Conservation (phyloP, 2,329 filamentous ascomycete genomes). For the Xylariaceae sp. region DNA sequence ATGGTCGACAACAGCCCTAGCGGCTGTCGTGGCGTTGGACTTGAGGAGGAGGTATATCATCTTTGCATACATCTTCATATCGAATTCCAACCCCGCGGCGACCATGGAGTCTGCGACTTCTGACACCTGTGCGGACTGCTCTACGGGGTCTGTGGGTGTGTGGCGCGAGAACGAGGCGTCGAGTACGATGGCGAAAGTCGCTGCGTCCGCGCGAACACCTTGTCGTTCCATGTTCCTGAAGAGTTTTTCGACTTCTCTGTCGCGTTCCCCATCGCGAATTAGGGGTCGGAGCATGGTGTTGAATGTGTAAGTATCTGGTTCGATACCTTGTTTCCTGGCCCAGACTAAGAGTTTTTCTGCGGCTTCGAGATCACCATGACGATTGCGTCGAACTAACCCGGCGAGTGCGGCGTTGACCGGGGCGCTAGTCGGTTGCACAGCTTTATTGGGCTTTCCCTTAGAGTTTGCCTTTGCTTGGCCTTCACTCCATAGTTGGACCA, state of each 20-base stretch:
- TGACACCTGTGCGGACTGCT: constrained; percentile 54
- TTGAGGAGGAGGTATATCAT: constrained; percentile 64
- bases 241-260: constrained; percentile 48
- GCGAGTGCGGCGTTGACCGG: constrained; percentile 69
- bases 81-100: constrained; percentile 54
- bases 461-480: constrained; percentile 34
- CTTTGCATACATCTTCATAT: constrained; percentile 64
- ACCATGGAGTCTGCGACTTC: constrained; percentile 58
- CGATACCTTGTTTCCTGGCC: constrained; percentile 53
- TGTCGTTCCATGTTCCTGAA: constrained; percentile 58
- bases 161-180: constrained; percentile 53
- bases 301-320: constrained; percentile 59
- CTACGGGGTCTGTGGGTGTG: constrained; percentile 33
- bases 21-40: constrained; percentile 45
- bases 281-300: constrained; percentile 67
- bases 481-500: constrained; percentile 59
- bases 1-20: constrained; percentile 60
- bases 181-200: constrained; percentile 72
- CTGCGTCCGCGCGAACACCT: constrained; percentile 58
- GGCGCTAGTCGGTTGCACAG: constrained; percentile 59
- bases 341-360: constrained; percentile 58
- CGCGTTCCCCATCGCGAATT: constrained; percentile 46
- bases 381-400: constrained; percentile 53
- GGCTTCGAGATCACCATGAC: constrained; percentile 42
- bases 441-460: constrained; percentile 17